phyloP scores from a whole-genome alignment of 139 green algal genomes.

The Zygnema cylindricum region DNA sequence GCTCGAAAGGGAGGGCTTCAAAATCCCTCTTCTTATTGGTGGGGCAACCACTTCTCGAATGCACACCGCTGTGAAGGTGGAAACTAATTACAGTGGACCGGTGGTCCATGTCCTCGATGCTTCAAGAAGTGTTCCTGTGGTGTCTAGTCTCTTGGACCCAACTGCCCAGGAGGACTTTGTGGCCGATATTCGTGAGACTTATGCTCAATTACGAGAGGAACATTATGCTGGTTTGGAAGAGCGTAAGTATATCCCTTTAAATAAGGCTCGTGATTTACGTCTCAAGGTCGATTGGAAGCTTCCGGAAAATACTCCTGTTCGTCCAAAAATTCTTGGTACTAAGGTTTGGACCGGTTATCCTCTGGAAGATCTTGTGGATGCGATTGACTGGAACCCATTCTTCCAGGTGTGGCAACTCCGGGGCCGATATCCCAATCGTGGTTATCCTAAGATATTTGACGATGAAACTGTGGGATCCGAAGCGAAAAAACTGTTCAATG shows the following conservation, averaged over 20 bases:
- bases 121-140: slow-evolving; percentile 89
- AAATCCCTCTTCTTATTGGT: slow-evolving; percentile 92
- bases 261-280: slow-evolving; percentile 60
- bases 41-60: slow-evolving; percentile 96
- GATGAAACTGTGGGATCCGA: slow-evolving; percentile 93
- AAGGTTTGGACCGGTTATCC: slow-evolving; percentile 79
- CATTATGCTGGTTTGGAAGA: slow-evolving; percentile 97
- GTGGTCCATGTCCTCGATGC: slow-evolving; percentile 96
- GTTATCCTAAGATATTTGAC: slow-evolving; percentile 99
- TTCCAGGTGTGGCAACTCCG: slow-evolving; percentile 99
- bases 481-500: slow-evolving; percentile 95
- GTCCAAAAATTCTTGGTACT: slow-evolving; percentile 79
- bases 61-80: slow-evolving; percentile 99
- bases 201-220: slow-evolving; percentile 76
- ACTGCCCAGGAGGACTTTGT: slow-evolving; percentile 71
- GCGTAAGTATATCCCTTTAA: slow-evolving; percentile 82
- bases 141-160: slow-evolving; percentile 85
- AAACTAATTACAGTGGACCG: slow-evolving; percentile 83
- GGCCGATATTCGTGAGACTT: slow-evolving; percentile 90
- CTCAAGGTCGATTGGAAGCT: slow-evolving; percentile 85
- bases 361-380: slow-evolving; percentile 89
- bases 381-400: slow-evolving; percentile 99
- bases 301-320: slow-evolving; percentile 78
- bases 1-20: slow-evolving; percentile 91
- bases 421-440: slow-evolving; percentile 96